phyloP scores from a whole-genome alignment of 768 basidiomycete species.

The Tulasnella sp. region DNA sequence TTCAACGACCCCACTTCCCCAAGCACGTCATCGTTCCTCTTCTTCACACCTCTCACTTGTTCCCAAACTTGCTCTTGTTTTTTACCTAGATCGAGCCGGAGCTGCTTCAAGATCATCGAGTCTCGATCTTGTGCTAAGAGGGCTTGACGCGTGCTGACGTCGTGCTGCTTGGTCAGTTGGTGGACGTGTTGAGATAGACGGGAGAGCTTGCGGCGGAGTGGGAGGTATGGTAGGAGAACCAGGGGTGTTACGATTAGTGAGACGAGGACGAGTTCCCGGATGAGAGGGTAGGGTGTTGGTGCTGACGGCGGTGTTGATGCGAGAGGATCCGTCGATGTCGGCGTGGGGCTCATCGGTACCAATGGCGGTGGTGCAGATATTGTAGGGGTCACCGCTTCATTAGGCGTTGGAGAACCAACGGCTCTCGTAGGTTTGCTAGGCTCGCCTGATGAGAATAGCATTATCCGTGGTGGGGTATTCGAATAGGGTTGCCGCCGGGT shows the following conservation, averaged over 20 bases:
- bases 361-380: background rate
- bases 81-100: background rate
- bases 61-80: background rate
- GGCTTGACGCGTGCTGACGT: background rate
- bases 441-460: background rate
- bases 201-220: constrained; percentile 1
- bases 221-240: background rate
- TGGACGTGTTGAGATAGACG: constrained; percentile 1
- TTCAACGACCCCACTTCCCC: background rate
- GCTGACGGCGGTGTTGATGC: background rate
- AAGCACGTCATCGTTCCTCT: background rate
- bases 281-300: constrained; percentile 1
- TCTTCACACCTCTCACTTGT: background rate
- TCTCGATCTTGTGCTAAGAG: background rate
- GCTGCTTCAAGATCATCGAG: background rate
- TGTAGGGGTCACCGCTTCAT: background rate
- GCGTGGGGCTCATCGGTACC: background rate
- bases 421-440: background rate
- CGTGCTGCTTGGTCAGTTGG: constrained; percentile 2
- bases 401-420: background rate
- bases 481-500: background rate
- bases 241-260: constrained; percentile 15
- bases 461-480: background rate
- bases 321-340: background rate
- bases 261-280: constrained; percentile 21